Base-by-base conservation (phyloP, 257 asterid genomes). In the Echium plantagineum region DNA sequence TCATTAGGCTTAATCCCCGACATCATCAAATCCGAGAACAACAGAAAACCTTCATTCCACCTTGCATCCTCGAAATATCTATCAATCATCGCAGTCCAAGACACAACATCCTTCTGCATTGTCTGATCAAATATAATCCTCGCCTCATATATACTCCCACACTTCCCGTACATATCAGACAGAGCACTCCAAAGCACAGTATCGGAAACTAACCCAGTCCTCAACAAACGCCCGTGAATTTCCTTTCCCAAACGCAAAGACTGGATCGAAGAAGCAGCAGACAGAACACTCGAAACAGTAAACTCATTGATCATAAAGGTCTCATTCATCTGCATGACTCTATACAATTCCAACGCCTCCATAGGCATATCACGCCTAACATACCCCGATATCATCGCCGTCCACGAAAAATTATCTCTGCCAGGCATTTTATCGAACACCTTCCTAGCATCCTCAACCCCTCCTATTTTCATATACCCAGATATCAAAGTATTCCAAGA, bases 11-110 rank as follows among this genome's bases (percentile, higher is more conserved):
- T 74, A 22, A 75, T 64, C 21, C 83, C 85, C 0, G 94, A 78
- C 9, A 21, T 61, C 28, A 72, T 54, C 55, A 87, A 59, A 64
- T 72, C 70, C 5, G 84, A 82, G 57, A 87, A 82, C 67, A 85
- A 70, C 13, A 71, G 67, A 57, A 80, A 59, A 26, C 94, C 89
- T 15, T 85, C 91, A 59, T 78, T 77, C 83, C 83, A 81, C 64
- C 71, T 85, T 51, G 89, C 85, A 54, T 80, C 89, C 63, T 81
- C 81, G 52, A 85, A 87, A 62, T 77, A 87, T 57, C 87, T 75
- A 70, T 82, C 91, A 5, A 85, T 85, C 94, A 87, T 87, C 1
- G 91, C 32, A 21, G 96, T 87, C 94, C 96, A 85, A 0, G 85
- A 77, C 31, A 87, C 85, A 20, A 83, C 69, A 72, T 87, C 94